Base-by-base conservation (phyloP, 1,284 basidiomycete species). In the Trichosporon sp. region DNA sequence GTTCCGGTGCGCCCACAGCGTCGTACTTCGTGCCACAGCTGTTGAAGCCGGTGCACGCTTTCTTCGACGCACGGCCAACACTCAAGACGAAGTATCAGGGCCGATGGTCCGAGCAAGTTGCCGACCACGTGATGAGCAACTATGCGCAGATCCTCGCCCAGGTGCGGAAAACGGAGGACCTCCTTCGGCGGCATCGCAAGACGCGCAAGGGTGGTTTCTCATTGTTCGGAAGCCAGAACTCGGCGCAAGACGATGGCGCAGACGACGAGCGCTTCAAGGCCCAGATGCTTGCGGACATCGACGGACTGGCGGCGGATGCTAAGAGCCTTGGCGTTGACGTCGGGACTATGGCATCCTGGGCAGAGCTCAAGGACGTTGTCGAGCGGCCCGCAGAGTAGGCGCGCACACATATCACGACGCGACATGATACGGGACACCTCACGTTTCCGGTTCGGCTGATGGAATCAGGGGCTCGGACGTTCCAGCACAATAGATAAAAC, bases 161-260 rank as follows among this genome's bases (percentile, higher is more conserved):
- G 5, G 92, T 95, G 83, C 90, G 88, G 77, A 95, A 95, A 81
- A 91, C 90, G 1, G 92, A 96, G 72, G 92, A 95, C 72, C 89
- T 91, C 7, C 81, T 96, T 32, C 83, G 88, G 23, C 86, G 90
- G 49, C 84, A 95, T 69, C 92, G 92, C 73, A 94, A 91, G 77
- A 89, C 89, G 40, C 90, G 91, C 73, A 91, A 89, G 70, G 82
- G 86, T 0, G 84, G 88, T 0, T 90, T 92, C 75, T 73, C 71
- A 1, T 81, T 93, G 27, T 95, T 95, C 73, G 69, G 67, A 4
- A 25, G 58, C n/a, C 65, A 66, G 29, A 46, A 60, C 5, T 66
- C 70, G 32, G 27, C 65, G 46, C 64, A 56, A 23, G 59, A 34
- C 23, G 34, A 25, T 3, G 61, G 27, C 4, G 87, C 88, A 19